These are phyloP conservation scores for Dactylellina sp. DNA, from an alignment of 2,329 filamentous ascomycete species.

Conservation along the genomic window DNA sequence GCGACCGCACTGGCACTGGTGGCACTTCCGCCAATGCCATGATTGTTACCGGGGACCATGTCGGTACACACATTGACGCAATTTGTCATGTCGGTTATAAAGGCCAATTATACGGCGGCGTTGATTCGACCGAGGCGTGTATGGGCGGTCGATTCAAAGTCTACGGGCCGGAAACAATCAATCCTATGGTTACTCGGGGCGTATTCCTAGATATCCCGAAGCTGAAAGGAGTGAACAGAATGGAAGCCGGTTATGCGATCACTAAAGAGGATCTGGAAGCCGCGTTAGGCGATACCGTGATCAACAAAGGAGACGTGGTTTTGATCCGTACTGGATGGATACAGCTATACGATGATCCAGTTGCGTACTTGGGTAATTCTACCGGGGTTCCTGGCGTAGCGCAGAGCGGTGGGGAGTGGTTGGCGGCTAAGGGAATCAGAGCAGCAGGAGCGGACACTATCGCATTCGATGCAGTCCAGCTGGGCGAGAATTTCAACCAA, in stretches of 20 bases:
- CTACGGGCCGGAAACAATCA: constrained; percentile 34
- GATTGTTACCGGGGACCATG: constrained; percentile 45
- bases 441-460: constrained; percentile 57
- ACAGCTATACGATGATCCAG: constrained; percentile 24
- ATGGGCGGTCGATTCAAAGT: constrained; percentile 30
- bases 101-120: constrained; percentile 30
- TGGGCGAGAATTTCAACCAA: constrained; percentile 33
- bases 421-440: constrained; percentile 48
- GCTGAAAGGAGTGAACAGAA: constrained; percentile 31
- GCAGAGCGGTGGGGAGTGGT: constrained; percentile 48
- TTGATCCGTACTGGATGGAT: constrained; percentile 43
- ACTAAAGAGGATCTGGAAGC: constrained; percentile 31
- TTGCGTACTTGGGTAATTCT: constrained; percentile 27
- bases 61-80: constrained; percentile 38
- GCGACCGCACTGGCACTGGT: constrained; percentile 24
- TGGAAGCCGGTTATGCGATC: constrained; percentile 27
- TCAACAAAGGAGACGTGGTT: constrained; percentile 41
- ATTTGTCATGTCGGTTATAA: constrained; percentile 36
- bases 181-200: constrained; percentile 28
- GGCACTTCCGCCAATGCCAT: constrained; percentile 40
- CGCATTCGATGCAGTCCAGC: constrained; percentile 52
- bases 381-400: constrained; percentile 50
- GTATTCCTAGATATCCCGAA: constrained; percentile 35
- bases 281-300: constrained; percentile 18
- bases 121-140: constrained; percentile 39